Evolutionary conservation across 495 filamentous ascomycete species (phyloP).

Genomic region (Aspergillus sclerotiicarbonarius): DNA sequence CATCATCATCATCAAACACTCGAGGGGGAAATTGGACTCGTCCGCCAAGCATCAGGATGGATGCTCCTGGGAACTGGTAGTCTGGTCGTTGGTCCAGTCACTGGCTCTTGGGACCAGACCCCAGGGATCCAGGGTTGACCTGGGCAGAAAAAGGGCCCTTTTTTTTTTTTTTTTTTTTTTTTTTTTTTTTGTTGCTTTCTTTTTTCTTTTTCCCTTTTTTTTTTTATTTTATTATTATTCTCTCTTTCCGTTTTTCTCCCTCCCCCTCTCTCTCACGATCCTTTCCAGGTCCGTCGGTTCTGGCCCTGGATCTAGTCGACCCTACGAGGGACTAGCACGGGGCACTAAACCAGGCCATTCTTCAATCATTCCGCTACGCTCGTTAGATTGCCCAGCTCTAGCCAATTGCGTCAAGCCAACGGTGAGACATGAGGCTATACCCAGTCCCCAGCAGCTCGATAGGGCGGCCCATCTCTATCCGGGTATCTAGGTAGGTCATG

Average conservation of each 20-base stretch:
- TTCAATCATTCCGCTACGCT: constrained; percentile 5
- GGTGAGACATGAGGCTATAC: constrained; percentile 3
- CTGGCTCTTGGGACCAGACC: constrained; percentile 12
- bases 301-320: constrained; percentile 8
- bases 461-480: not conserved
- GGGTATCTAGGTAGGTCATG: not conserved
- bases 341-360: not conserved
- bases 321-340: not conserved
- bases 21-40: not conserved
- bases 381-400: not conserved
- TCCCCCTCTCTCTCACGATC: not conserved
- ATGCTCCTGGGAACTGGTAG: not conserved
- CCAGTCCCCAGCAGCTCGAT: not conserved
- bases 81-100: not conserved
- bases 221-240: too few relatives aligned
- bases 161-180: not conserved
- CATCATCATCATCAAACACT: too few relatives aligned
- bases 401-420: not conserved
- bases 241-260: not conserved
- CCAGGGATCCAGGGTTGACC: constrained; percentile 18
- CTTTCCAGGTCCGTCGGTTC: not conserved
- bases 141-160: not conserved
- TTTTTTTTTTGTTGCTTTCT: too few relatives aligned
- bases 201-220: not conserved
- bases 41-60: not conserved